Evolutionary conservation across 2,329 filamentous ascomycete genomes (phyloP), one percentile per base, ranked within the genome.

Genomic region (Microcyclospora pomicola): DNA sequence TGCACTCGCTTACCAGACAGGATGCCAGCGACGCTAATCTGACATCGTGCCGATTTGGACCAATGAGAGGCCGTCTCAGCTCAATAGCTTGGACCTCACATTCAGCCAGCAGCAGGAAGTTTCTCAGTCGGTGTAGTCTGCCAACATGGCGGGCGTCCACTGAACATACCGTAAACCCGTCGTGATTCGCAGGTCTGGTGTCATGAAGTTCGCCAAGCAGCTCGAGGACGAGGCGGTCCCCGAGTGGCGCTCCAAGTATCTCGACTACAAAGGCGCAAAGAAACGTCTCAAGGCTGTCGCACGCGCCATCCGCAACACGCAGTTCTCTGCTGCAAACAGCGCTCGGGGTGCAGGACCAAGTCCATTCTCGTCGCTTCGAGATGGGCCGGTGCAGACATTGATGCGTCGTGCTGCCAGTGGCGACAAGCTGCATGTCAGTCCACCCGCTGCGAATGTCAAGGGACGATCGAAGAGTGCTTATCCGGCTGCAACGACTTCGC

Each of bases 261-360:
- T 46, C 36, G 43, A 43, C 50, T 53, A 53, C 48, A 50, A 78
- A 73, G 54, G 57, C 35, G 88, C 86, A 43, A 96, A 96, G 65
- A 95, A 95, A 65, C 80, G 86, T 57, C 71, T 96, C 60, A 96
- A 95, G 61, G 77, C 77, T 40, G 78, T 95, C 37, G 64, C 71
- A 15, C 74, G 80, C 44, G 84, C 85, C 42, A 71, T 91, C 44
- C 69, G 73, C 39, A 69, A 63, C 50, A 62, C 65, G 62, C 75
- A 65, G 60, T 74, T 56, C 66, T 72, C 65, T 1, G 50, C 49
- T 13, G 30, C 12, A 27, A 12, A 15, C 5, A 27, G 30, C 30
- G 9, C 15, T 12, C 19, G 19, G 19, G 19, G 19, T 4, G 7
- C 19, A 5, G 19, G 19, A 5, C 19, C 19, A 24, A 42, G 36